These are phyloP conservation scores for Exsudoporus frostii DNA, from an alignment of 768 basidiomycete species.

Conservation along the genomic window DNA sequence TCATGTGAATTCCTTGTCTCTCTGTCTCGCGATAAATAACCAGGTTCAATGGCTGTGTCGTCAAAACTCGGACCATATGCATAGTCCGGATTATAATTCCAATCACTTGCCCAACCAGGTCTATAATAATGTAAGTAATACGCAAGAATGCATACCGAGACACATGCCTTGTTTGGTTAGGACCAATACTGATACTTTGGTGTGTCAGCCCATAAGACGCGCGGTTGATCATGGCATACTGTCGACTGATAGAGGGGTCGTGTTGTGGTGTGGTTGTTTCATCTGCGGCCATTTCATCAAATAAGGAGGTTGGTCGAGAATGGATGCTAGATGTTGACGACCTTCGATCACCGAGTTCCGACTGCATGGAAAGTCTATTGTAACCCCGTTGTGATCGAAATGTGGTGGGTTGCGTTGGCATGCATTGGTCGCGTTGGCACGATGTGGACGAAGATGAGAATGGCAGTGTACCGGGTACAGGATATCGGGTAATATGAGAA, in stretches of 20 bases:
- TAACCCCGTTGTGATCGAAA: slow-evolving; percentile 12
- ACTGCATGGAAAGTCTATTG: slow-evolving; percentile 5
- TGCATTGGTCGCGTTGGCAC: slow-evolving; percentile 2
- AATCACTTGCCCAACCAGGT: slow-evolving; percentile 19
- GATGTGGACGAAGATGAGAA: slow-evolving; percentile 2
- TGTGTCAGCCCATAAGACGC: slow-evolving; percentile 4
- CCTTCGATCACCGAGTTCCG: slow-evolving; percentile 8
- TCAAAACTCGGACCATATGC: slow-evolving; percentile 10
- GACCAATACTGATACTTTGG: neutral
- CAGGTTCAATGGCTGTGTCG: neutral
- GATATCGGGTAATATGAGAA: slow-evolving; percentile 26
- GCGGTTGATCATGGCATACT: neutral
- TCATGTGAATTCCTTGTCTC: neutral
- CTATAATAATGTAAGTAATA: slow-evolving; percentile 2
- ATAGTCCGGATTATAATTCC: slow-evolving; percentile 12
- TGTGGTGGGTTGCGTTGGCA: slow-evolving; percentile 1
- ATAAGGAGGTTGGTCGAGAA: slow-evolving; percentile 8
- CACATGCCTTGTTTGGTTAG: slow-evolving; percentile 14
- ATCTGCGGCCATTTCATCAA: slow-evolving; percentile 2
- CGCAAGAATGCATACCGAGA: neutral
- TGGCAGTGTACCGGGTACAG: slow-evolving; percentile 24
- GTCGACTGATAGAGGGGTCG: neutral
- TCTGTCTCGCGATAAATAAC: slow-evolving; percentile 1
- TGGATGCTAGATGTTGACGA: slow-evolving; percentile 9
- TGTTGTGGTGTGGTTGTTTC: slow-evolving; percentile 3